These are phyloP conservation scores for Polytrichum commune DNA, from an alignment of 225 moss, liverwort and hornwort genomes.

Conservation along the genomic window DNA sequence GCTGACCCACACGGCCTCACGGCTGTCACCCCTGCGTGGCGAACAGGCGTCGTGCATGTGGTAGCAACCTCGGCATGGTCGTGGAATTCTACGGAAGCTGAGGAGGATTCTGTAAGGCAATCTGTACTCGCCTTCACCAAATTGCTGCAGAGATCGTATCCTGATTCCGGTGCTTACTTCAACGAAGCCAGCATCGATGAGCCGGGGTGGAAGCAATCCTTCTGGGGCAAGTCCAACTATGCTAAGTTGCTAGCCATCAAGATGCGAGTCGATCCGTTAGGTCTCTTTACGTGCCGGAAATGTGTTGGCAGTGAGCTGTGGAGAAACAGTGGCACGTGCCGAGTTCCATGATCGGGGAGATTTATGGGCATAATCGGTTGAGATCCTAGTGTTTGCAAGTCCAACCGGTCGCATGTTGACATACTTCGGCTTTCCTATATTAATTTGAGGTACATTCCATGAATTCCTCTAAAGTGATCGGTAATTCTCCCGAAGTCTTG, in stretches of 20 bases:
- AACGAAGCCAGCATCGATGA: constrained; percentile 4
- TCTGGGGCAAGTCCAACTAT: constrained; percentile 4
- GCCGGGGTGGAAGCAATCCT: neutral
- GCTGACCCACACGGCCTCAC: neutral
- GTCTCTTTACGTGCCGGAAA: neutral
- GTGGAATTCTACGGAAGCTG: constrained; percentile 4
- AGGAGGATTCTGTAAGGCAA: neutral
- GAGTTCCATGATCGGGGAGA: neutral
- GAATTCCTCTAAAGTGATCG: too few relatives aligned
- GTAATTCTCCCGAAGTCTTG: too few relatives aligned
- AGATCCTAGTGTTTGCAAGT: too few relatives aligned
- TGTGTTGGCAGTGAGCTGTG: constrained; percentile 2
- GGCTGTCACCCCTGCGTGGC: constrained; percentile 7
- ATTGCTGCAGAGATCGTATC: neutral
- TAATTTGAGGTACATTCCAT: too few relatives aligned
- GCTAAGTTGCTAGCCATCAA: neutral
- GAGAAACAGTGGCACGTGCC: neutral
- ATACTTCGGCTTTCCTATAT: too few relatives aligned
- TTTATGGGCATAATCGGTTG: too few relatives aligned
- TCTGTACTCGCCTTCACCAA: neutral
- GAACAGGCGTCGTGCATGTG: neutral
- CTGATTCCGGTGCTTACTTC: constrained; percentile 1
- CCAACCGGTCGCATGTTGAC: too few relatives aligned
- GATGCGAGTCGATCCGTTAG: neutral
- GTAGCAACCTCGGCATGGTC: neutral